Evolutionary conservation across 208 protist species (phyloP), one percentile per base, ranked within the genome.

Genomic region (Acanthamoeba divionensis): DNA sequence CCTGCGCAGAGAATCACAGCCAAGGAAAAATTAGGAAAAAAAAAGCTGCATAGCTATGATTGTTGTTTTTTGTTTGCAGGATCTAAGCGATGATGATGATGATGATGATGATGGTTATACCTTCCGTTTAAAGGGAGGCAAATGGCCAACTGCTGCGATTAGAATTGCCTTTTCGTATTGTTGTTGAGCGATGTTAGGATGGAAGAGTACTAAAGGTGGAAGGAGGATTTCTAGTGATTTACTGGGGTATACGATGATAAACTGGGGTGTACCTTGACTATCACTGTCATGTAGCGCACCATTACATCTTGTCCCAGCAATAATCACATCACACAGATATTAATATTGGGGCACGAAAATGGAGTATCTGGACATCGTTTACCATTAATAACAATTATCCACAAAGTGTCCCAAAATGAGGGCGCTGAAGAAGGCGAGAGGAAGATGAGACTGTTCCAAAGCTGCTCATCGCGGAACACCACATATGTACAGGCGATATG

Each of bases 231-330:
- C n/a, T n/a, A n/a, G n/a, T n/a, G n/a, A n/a, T n/a, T n/a, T n/a
- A n/a, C n/a, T n/a, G n/a, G n/a, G n/a, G n/a, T n/a, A n/a, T n/a
- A n/a, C n/a, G n/a, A n/a, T n/a, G n/a, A n/a, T n/a, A n/a, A n/a
- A 29, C 50, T 12, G 38, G 13, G 54, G 0, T 69, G 2, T 15
- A 71, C 31, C 52, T 92, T 92, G 8, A 90, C 9, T n/a, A 92
- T 92, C 82, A 92, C 90, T 45, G 83, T 63, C 9, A 62, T 48
- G 33, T 89, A 90, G 63, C 90, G 21, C 18, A 52, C 57, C 8
- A 92, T 82, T 54, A 92, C 55, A 38, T 92, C 88, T 91, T n/a
- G 26, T 55, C 26, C n/a, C 21, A 79, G n/a, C n/a, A n/a, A n/a
- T n/a, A n/a, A n/a, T n/a, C n/a, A n/a, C n/a, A n/a, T n/a, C n/a